A percentile compares a stretch with the other conserved stretches of the same genome.
Conservation (phyloP, 2,329 filamentous ascomycete species). For the Sordariomycetes sp. region DNA sequence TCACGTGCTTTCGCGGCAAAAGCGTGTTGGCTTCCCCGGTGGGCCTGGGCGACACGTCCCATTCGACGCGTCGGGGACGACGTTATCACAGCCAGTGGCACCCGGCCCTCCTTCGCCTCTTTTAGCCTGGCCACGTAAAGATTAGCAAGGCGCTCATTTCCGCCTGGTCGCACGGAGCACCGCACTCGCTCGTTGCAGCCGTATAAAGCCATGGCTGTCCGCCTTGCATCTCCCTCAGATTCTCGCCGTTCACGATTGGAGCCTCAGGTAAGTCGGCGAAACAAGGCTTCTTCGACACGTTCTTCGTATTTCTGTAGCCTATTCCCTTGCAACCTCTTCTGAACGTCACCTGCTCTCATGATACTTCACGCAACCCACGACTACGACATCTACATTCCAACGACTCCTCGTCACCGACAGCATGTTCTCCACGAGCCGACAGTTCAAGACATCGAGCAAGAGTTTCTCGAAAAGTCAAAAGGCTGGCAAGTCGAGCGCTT, state of each 20-base stretch:
- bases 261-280: constrained; percentile 20
- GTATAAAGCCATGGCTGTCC: constrained; percentile 13
- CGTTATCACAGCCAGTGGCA: not conserved
- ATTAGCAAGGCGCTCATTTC: not conserved
- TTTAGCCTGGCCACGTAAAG: constrained; percentile 6
- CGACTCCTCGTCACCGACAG: constrained; percentile 6
- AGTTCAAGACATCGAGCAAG: constrained; percentile 34
- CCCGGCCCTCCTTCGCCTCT: constrained; percentile 1
- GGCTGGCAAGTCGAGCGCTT: constrained; percentile 39
- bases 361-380: constrained; percentile 7
- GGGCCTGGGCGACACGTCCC: too few species aligned
- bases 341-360: too few species aligned
- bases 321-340: constrained; percentile 4
- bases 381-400: constrained; percentile 3
- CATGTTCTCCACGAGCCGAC: constrained; percentile 37
- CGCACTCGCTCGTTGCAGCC: not conserved
- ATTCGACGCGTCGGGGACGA: not conserved
- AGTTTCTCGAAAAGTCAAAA: constrained; percentile 45
- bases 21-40: not conserved
- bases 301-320: not conserved
- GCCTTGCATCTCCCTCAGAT: constrained; percentile 3
- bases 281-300: not conserved
- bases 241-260: constrained; percentile 1
- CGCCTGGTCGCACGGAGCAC: not conserved
- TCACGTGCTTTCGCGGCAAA: not conserved